These are phyloP conservation scores for Cladosporium cucumerinum DNA, from an alignment of 2,329 filamentous ascomycete species.

Conservation along the genomic window DNA sequence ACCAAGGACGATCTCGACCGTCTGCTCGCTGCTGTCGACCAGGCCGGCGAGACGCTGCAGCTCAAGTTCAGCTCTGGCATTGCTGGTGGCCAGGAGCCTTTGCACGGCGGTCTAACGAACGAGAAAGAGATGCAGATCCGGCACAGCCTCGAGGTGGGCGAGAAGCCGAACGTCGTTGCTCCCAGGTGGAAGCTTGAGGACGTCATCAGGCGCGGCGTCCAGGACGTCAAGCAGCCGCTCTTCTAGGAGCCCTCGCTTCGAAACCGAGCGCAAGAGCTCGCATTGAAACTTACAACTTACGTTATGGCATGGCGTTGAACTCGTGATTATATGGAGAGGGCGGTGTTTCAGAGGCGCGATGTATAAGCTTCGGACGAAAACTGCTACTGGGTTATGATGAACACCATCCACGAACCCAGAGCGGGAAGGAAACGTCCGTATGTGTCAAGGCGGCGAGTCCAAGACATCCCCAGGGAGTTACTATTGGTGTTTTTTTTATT, in stretches of 20 bases:
- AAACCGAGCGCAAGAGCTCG: not conserved
- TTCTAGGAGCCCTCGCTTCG: not conserved
- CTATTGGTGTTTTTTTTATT: not conserved
- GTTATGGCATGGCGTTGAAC: slow-evolving; percentile 11
- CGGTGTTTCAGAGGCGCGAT: slow-evolving; percentile 1
- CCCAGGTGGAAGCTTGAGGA: slow-evolving; percentile 78
- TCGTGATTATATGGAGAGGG: not conserved
- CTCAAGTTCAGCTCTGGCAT: slow-evolving; percentile 97
- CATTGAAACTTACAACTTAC: slow-evolving; percentile 1
- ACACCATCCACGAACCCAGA: not conserved
- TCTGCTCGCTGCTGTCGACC: slow-evolving; percentile 81
- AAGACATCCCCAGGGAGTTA: not conserved
- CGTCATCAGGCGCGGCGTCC: slow-evolving; percentile 68
- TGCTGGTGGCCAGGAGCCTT: slow-evolving; percentile 77
- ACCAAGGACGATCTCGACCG: slow-evolving; percentile 98
- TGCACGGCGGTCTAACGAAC: slow-evolving; percentile 66
- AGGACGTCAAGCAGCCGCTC: slow-evolving; percentile 70
- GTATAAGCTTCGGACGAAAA: not conserved
- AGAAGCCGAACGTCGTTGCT: slow-evolving; percentile 51
- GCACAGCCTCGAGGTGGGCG: slow-evolving; percentile 50
- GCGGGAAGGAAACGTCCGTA: slow-evolving; percentile 1
- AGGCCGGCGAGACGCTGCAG: slow-evolving; percentile 87
- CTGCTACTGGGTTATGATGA: not conserved
- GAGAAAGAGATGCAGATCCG: slow-evolving; percentile 68
- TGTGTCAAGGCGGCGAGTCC: not conserved